Percentiles rank a stretch among this genome's conserved stretches.
These are phyloP conservation scores for Leucocoprinus birnbaumii DNA, from an alignment of 768 basidiomycete genomes.

Conservation along the genomic window DNA sequence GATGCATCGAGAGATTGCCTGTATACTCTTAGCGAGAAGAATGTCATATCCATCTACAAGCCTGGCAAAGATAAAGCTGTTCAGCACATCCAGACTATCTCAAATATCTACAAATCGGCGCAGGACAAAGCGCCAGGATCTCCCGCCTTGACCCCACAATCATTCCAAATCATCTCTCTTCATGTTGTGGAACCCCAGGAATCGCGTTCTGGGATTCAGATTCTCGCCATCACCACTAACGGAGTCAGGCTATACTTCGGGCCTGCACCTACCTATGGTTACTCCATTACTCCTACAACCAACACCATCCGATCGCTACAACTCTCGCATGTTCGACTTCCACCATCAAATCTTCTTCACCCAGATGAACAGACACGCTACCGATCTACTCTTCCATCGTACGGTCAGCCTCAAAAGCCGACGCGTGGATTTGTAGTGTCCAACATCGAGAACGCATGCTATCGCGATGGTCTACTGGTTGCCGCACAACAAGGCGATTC, in stretches of 20 bases:
- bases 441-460: slow-evolving; percentile 59
- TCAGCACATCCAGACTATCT: slow-evolving; percentile 71
- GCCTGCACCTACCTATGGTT: slow-evolving; percentile 47
- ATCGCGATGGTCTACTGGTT: slow-evolving; percentile 63
- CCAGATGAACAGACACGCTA: slow-evolving; percentile 65
- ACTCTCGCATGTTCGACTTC: slow-evolving; percentile 76
- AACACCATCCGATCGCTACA: slow-evolving; percentile 46
- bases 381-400: slow-evolving; percentile 44
- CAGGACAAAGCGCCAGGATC: slow-evolving; percentile 82
- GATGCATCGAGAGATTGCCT: slow-evolving; percentile 71
- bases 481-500: slow-evolving; percentile 74
- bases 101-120: slow-evolving; percentile 69
- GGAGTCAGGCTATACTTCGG: slow-evolving; percentile 86
- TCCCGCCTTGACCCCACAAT: slow-evolving; percentile 65
- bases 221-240: slow-evolving; percentile 79
- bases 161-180: slow-evolving; percentile 67
- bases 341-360: slow-evolving; percentile 72
- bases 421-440: slow-evolving; percentile 58
- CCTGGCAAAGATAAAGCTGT: slow-evolving; percentile 62
- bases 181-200: slow-evolving; percentile 68
- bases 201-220: slow-evolving; percentile 66
- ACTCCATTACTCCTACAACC: slow-evolving; percentile 41
- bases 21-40: slow-evolving; percentile 71
- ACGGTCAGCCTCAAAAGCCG: slow-evolving; percentile 46
- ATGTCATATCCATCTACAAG: slow-evolving; percentile 64